Conservation (phyloP, 78 protist species). For the Bodo saltans region DNA sequence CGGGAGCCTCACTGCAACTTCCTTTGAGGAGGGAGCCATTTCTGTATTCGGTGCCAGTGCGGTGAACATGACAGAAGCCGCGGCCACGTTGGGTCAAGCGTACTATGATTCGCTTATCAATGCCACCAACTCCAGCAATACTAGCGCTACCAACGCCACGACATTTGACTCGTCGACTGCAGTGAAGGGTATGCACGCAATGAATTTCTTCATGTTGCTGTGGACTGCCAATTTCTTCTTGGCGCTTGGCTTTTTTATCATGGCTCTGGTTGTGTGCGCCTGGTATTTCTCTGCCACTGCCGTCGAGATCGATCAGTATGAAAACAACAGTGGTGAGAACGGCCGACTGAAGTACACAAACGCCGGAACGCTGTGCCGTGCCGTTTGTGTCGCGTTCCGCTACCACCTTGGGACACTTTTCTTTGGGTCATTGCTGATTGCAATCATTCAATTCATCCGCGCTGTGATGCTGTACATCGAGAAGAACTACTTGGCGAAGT, state of each 20-base stretch:
- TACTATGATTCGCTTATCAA: neutral
- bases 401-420: constrained; percentile 83
- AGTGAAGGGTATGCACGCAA: neutral
- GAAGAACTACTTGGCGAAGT: constrained; percentile 9
- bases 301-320: too few relatives aligned
- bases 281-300: constrained; percentile 64
- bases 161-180: neutral
- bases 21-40: too few relatives aligned
- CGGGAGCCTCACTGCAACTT: neutral
- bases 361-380: constrained; percentile 44
- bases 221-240: constrained; percentile 60
- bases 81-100: too few relatives aligned
- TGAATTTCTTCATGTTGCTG: constrained; percentile 68
- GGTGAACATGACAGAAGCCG: too few relatives aligned
- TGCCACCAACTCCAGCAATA: neutral
- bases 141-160: neutral
- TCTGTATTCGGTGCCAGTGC: too few relatives aligned
- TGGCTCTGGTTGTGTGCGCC: constrained; percentile 62
- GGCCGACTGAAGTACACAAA: constrained; percentile 34
- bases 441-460: constrained; percentile 70
- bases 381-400: constrained; percentile 39
- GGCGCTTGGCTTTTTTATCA: constrained; percentile 53
- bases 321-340: too few relatives aligned
- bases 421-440: constrained; percentile 69
- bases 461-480: constrained; percentile 48